A percentile compares a stretch with the other conserved stretches of the same genome.
Conservation (phyloP, 2,329 filamentous ascomycete genomes). For the Cladosporium austrohemisphaericum region DNA sequence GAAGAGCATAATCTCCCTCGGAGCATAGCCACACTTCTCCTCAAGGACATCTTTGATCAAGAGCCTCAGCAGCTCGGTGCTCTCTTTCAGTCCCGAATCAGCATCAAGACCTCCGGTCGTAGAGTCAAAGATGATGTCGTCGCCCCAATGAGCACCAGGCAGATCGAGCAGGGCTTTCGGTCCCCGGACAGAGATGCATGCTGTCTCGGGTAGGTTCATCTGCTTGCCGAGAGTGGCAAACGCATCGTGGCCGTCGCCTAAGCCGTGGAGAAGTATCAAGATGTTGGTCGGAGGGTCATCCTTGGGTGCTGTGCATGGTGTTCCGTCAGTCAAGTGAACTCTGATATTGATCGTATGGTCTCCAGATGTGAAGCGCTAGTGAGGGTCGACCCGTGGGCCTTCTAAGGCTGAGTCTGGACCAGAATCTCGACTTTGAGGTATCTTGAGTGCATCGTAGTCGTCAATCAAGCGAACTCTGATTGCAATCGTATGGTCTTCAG, state of each 20-base stretch:
- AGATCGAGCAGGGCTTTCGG: slow-evolving; percentile 64
- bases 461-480: slow-evolving; percentile 3
- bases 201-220: slow-evolving; percentile 71
- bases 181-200: slow-evolving; percentile 70
- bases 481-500: background rate
- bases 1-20: slow-evolving; percentile 51
- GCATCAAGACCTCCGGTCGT: slow-evolving; percentile 50
- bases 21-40: slow-evolving; percentile 47
- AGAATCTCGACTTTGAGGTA: too few species aligned
- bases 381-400: slow-evolving; percentile 10
- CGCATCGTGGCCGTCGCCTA: slow-evolving; percentile 69
- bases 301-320: slow-evolving; percentile 38
- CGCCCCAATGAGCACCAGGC: slow-evolving; percentile 61
- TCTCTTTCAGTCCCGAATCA: slow-evolving; percentile 50
- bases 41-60: slow-evolving; percentile 43
- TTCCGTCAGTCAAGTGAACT: slow-evolving; percentile 2
- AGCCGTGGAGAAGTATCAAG: slow-evolving; percentile 77
- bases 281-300: slow-evolving; percentile 65
- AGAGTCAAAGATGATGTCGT: slow-evolving; percentile 56
- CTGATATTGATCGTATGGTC: slow-evolving; percentile 1
- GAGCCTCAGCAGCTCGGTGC: slow-evolving; percentile 41
- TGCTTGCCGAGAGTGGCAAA: slow-evolving; percentile 67
- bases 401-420: background rate
- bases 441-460: background rate
- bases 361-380: background rate